These are phyloP conservation scores for Spongispora temasekensis DNA, from an alignment of 1,284 basidiomycete genomes.

Conservation along the genomic window DNA sequence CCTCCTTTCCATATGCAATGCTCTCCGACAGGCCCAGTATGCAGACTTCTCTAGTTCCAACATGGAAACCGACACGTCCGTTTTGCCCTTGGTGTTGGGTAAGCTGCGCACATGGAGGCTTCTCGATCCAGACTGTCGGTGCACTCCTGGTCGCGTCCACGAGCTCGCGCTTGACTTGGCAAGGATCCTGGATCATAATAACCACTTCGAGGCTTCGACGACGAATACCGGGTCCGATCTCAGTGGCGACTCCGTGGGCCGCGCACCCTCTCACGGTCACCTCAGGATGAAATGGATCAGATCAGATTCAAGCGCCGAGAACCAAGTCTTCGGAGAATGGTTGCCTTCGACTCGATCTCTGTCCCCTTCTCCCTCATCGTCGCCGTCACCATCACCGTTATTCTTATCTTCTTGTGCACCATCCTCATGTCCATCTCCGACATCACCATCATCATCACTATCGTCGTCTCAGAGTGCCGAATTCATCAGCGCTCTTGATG, in stretches of 20 bases:
- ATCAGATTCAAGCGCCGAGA: conserved; percentile 9
- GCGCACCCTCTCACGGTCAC: neutral
- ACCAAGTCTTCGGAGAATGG: conserved; percentile 4
- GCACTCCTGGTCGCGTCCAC: conserved; percentile 12
- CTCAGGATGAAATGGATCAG: conserved; percentile 25
- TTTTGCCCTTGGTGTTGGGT: conserved; percentile 26
- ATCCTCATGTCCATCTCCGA: conserved; percentile 1
- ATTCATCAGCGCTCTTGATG: too few relatives aligned
- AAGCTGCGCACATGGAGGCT: conserved; percentile 28
- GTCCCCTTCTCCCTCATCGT: too few relatives aligned
- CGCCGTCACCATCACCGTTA: neutral
- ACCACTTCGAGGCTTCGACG: neutral
- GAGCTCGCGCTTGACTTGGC: conserved; percentile 24
- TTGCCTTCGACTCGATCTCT: too few relatives aligned
- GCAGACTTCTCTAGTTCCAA: neutral
- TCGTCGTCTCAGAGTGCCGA: conserved; percentile 5
- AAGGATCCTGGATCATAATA: conserved; percentile 10
- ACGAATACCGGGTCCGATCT: neutral
- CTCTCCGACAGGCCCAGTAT: conserved; percentile 8
- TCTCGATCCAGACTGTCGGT: conserved; percentile 18
- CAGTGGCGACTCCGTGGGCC: neutral
- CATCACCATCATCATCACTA: conserved; percentile 1
- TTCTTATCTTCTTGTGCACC: neutral
- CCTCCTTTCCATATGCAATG: conserved; percentile 27
- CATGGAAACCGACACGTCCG: neutral